Base-by-base conservation (phyloP, 768 basidiomycete species). In the Kwoniella newhampshirensis region DNA sequence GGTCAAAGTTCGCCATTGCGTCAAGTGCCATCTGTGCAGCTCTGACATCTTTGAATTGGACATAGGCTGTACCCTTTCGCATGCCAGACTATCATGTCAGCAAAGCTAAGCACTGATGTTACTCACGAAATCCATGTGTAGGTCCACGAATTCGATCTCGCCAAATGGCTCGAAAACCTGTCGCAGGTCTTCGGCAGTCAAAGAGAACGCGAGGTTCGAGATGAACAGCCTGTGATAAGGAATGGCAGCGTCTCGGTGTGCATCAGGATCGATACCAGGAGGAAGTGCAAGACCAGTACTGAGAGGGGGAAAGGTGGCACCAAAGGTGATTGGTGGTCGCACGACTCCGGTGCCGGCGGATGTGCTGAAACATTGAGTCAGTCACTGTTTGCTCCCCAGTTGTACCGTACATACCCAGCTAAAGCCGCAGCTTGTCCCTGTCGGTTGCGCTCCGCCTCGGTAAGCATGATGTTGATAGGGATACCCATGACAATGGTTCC, bases 121-220 rank as follows among this genome's bases (percentile, higher is more conserved):
- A 70, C 71, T 65, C 43, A 69, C 68, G 49, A 62, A 58, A 47
- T 73, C 66, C 7, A 52, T 41, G 42, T 73, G 96, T 71, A 98
- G 83, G 82, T 99, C 94, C 75, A 99, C 92, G 80, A 93, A 93
- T 78, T 94, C 94, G 66, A 99, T 82, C 79, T 93, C 89, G 69
- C 96, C 96, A 77, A 98, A 99, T 9, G 94, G 92, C 75, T 96
- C 92, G 77, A 99, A 99, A 66, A 99, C 94, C 84, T 97, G 92
- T 79, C 87, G 89, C 80, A 99, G 88, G 81, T 99, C 94, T 67
- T 90, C 87, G 79, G 96, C 89, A 53, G 91, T 89, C 59, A 99
- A 86, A 77, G 91, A 93, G 81, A 94, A 96, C 78, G 97, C 91
- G 43, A 99, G 80, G 59, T 91, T 94, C 56, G 91, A 92, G 77